These are phyloP conservation scores for Funneliformis mosseae DNA, from an alignment of 192 early-diverging fungal genomes.

Conservation along the genomic window DNA sequence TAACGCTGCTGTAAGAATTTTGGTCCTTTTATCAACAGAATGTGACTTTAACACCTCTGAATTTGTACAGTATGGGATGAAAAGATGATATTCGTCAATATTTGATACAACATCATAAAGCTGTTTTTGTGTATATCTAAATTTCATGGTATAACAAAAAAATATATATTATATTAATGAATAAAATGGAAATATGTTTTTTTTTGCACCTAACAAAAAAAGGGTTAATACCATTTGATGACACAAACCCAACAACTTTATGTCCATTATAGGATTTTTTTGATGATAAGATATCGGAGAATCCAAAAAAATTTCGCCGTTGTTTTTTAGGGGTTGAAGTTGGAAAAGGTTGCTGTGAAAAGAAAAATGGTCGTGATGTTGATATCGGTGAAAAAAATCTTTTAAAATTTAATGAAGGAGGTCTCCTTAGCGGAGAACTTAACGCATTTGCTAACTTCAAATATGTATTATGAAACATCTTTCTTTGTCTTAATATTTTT, in stretches of 20 bases:
- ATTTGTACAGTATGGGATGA: slow-evolving; percentile 81
- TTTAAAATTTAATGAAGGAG: too few relatives aligned
- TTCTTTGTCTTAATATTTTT: too few relatives aligned
- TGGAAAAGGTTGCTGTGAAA: too few relatives aligned
- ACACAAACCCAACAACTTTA: slow-evolving; percentile 6
- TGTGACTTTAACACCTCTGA: slow-evolving; percentile 59
- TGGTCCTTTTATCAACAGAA: slow-evolving; percentile 15
- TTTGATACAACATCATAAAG: slow-evolving; percentile 82
- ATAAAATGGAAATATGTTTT: not conserved
- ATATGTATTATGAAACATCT: too few relatives aligned
- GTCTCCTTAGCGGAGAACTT: too few relatives aligned
- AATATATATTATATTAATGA: not conserved
- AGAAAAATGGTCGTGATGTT: too few relatives aligned
- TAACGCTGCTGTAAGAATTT: slow-evolving; percentile 50
- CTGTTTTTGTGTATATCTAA: slow-evolving; percentile 68
- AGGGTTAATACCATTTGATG: too few relatives aligned
- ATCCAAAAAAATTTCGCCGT: not conserved
- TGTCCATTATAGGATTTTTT: slow-evolving; percentile 12
- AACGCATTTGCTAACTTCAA: too few relatives aligned
- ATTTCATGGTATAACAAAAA: not conserved
- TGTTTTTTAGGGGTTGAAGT: too few relatives aligned
- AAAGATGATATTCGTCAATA: slow-evolving; percentile 76
- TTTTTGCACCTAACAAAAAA: not conserved
- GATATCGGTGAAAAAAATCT: too few relatives aligned
- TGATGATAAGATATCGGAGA: slow-evolving; percentile 12